Evolutionary conservation across 331 rosid genomes (phyloP).

Genomic region (Saraca asoca): DNA sequence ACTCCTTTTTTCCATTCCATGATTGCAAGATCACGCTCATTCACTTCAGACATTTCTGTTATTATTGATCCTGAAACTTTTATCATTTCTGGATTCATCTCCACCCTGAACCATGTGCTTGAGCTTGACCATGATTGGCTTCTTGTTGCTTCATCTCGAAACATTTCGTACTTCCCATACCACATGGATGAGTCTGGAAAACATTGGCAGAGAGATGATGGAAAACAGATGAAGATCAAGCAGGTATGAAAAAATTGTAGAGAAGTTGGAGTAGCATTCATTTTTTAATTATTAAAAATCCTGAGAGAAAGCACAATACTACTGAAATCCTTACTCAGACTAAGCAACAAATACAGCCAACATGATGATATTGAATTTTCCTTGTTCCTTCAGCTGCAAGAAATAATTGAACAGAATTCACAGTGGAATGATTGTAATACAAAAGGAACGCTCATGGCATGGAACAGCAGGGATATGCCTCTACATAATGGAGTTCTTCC

Average conservation of each 20-base stretch:
- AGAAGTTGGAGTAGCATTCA: constrained; percentile 9
- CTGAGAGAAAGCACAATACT: constrained; percentile 5
- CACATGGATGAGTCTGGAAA: constrained; percentile 57
- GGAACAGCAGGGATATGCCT: constrained; percentile 73
- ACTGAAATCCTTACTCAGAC: background rate
- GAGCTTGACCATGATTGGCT: constrained; percentile 75
- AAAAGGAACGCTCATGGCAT: constrained; percentile 66
- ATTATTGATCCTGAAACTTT: constrained; percentile 67
- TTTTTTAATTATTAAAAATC: background rate
- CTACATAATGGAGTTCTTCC: constrained; percentile 88
- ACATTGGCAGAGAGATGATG: constrained; percentile 45
- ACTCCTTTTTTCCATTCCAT: constrained; percentile 91
- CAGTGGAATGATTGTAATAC: constrained; percentile 53
- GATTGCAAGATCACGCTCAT: constrained; percentile 63
- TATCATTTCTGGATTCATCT: constrained; percentile 67
- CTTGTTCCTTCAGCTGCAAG: constrained; percentile 62
- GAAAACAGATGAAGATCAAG: constrained; percentile 43
- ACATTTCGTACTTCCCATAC: constrained; percentile 60
- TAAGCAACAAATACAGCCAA: constrained; percentile 2
- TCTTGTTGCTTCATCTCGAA: constrained; percentile 70
- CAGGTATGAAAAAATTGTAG: constrained; percentile 59
- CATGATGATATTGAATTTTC: constrained; percentile 32
- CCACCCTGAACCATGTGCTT: constrained; percentile 59
- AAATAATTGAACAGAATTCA: constrained; percentile 45
- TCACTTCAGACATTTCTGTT: constrained; percentile 62